Percentiles rank a stretch among this genome's conserved stretches.
Conservation (phyloP, 2,329 filamentous ascomycete genomes). For the Cercospora berteroae region DNA sequence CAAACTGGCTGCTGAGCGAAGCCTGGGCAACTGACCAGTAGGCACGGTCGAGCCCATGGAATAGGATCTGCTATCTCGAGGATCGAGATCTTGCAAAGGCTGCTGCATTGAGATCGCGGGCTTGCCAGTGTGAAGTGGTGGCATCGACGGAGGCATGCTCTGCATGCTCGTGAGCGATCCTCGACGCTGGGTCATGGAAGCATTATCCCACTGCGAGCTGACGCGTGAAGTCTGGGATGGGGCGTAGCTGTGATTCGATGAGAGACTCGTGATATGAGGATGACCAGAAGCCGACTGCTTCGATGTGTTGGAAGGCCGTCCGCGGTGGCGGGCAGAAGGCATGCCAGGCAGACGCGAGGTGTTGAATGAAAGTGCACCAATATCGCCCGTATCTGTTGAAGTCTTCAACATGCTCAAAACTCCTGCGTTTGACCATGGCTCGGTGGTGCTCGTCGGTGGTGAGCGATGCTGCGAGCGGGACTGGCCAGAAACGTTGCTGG, state of each 20-base stretch:
- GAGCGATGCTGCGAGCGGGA: conserved; percentile 30
- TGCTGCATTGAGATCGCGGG: conserved; percentile 25
- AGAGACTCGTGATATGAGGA: conserved; percentile 18
- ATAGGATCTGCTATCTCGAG: conserved; percentile 43
- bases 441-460: conserved; percentile 32
- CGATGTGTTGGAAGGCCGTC: conserved; percentile 38
- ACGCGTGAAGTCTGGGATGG: conserved; percentile 44
- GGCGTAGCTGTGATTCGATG: conserved; percentile 36
- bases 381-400: conserved; percentile 49
- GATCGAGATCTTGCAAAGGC: conserved; percentile 25
- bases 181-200: conserved; percentile 40
- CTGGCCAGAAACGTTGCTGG: conserved; percentile 46
- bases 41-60: conserved; percentile 44
- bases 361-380: conserved; percentile 43
- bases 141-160: conserved; percentile 44
- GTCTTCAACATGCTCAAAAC: conserved; percentile 53
- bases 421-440: conserved; percentile 40
- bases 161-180: conserved; percentile 45
- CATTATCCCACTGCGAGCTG: conserved; percentile 42
- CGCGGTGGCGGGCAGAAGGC: conserved; percentile 38
- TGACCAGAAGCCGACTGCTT: conserved; percentile 39
- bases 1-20: conserved; percentile 47
- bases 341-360: conserved; percentile 40
- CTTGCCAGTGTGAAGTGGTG: conserved; percentile 28
- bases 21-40: conserved; percentile 40